These are phyloP conservation scores for Citrus cavaleriei DNA, from an alignment of 345 rosid genomes.

Conservation along the genomic window DNA sequence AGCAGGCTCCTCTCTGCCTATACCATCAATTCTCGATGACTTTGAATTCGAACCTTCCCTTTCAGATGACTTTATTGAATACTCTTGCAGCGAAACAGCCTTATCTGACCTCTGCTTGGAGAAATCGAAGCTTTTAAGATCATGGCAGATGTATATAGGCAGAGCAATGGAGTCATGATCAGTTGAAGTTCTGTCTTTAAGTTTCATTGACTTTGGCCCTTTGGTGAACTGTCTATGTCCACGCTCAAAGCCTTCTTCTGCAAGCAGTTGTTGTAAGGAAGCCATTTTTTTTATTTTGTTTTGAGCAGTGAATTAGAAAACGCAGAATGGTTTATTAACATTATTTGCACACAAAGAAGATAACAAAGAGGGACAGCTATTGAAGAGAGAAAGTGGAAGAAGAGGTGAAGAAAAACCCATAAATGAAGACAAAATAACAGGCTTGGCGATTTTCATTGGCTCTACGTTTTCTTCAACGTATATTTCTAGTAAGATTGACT, in stretches of 20 bases:
- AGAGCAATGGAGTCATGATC: conserved; percentile 6
- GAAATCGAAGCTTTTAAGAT: conserved; percentile 16
- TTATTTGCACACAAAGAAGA: conserved; percentile 12
- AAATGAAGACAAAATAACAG: conserved; percentile 16
- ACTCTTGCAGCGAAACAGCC: conserved; percentile 17
- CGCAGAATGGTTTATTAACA: conserved; percentile 18
- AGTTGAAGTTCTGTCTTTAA: background rate
- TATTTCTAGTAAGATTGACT: background rate
- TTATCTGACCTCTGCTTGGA: conserved; percentile 11
- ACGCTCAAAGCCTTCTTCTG: conserved; percentile 37
- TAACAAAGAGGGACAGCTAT: conserved; percentile 13
- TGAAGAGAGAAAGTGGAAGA: background rate
- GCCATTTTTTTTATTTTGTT: conserved; percentile 16
- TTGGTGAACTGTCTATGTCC: conserved; percentile 13
- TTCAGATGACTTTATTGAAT: conserved; percentile 24
- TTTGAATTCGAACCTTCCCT: conserved; percentile 17
- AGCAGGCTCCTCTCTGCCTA: conserved; percentile 34
- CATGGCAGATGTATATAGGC: conserved; percentile 45
- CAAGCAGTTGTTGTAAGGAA: conserved; percentile 43
- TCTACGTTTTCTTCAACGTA: background rate
- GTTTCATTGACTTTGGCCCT: conserved; percentile 6
- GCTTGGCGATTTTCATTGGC: background rate
- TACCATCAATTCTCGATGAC: background rate
- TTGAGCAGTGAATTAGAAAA: conserved; percentile 1
- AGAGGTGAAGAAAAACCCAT: background rate